These are phyloP conservation scores for Candida yuanshanica DNA, from an alignment of 805 yeast genomes.

Conservation along the genomic window DNA sequence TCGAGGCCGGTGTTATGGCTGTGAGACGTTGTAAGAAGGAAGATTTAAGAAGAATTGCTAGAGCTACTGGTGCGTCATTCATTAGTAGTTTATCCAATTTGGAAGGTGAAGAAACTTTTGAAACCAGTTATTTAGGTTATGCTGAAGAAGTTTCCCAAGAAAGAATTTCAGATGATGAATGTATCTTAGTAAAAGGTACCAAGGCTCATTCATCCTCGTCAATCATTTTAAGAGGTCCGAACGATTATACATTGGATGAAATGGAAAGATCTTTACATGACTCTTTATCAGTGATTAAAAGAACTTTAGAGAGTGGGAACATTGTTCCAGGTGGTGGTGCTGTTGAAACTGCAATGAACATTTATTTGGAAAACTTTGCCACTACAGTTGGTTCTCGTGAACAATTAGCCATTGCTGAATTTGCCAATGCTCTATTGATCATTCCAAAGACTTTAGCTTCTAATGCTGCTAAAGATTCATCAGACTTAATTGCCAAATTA, in stretches of 20 bases:
- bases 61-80: slow-evolving; percentile 96
- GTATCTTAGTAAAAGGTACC: slow-evolving; percentile 86
- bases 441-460: slow-evolving; percentile 97
- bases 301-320: slow-evolving; percentile 89
- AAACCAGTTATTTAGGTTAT: slow-evolving; percentile 72
- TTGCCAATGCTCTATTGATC: slow-evolving; percentile 81
- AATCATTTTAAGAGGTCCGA: slow-evolving; percentile 90
- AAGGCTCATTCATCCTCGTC: slow-evolving; percentile 94
- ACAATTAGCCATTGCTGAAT: slow-evolving; percentile 96
- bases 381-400: slow-evolving; percentile 97
- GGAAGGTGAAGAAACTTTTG: slow-evolving; percentile 87
- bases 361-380: slow-evolving; percentile 93
- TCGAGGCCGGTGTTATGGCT: slow-evolving; percentile 84
- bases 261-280: slow-evolving; percentile 98
- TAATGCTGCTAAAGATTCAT: slow-evolving; percentile 95
- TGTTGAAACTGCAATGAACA: slow-evolving; percentile 92
- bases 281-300: slow-evolving; percentile 88
- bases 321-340: slow-evolving; percentile 99
- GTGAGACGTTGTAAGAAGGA: slow-evolving; percentile 96
- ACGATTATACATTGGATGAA: slow-evolving; percentile 92
- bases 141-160: slow-evolving; percentile 94
- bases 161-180: slow-evolving; percentile 90
- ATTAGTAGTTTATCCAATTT: slow-evolving; percentile 82
- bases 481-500: slow-evolving; percentile 89
- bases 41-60: slow-evolving; percentile 92